Evolutionary conservation across 2,329 filamentous ascomycete genomes (phyloP), one percentile per base, ranked within the genome.

Genomic region (Colletotrichum sp.): DNA sequence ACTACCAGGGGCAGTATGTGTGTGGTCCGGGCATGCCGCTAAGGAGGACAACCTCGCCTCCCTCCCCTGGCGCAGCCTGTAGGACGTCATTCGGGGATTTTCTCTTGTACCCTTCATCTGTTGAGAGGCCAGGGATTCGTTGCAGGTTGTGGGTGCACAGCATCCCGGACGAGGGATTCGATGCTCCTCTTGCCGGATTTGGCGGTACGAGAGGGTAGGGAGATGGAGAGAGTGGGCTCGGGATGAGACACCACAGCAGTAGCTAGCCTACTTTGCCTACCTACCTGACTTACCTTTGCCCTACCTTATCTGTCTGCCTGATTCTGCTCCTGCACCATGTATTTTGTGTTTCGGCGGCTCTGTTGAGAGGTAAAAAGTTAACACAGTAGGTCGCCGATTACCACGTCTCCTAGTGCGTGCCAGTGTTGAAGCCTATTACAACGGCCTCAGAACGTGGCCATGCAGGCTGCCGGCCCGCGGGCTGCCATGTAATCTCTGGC

Each of bases 311-410:
- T 62, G 58, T 62, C 55, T 52, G 43, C 43, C 43, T 52, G 43
- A 52, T 52, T 52, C 43, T 52, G 2, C 43, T 52, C 10, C n/a
- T 52, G 43, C n/a, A 52, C n/a, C 43, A 21, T 24, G 43, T 52
- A 48, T 52, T 52, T 13, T 52, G 13, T 69, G 24, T 55, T 48
- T 55, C 59, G 65, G 71, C 43, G 28, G 26, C 32, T 52, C 55
- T 36, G 8, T 32, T 16, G 30, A 36, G 34, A 36, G 26, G 34
- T 2, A n/a, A 21, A 30, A 38, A 7, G n/a, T 36, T 63, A 24
- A 61, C 24, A 66, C 55, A 62, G 30, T 55, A 67, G 69, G 68
- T 74, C 73, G 73, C 69, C 73, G 73, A 72, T 48, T 72, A 74
- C 62, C 14, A 26, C 32, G 30, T 43, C 58, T 26, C 32, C 38